These are phyloP conservation scores for Kandelia obovata DNA, from an alignment of 345 rosid genomes.

Conservation along the genomic window DNA sequence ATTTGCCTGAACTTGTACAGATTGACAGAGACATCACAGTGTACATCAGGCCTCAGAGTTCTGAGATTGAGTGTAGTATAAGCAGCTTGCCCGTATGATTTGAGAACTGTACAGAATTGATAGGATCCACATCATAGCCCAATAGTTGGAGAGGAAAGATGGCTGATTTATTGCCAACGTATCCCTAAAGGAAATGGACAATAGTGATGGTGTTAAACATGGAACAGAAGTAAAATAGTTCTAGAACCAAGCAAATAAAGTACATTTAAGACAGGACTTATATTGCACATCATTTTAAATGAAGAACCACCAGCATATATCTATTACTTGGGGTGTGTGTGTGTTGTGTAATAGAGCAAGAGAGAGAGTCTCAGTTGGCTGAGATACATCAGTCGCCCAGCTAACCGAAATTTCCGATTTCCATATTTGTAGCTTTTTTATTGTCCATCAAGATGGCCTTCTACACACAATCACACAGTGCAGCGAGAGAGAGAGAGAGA, in stretches of 20 bases:
- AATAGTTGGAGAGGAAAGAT: constrained; percentile 90
- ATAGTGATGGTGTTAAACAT: constrained; percentile 3
- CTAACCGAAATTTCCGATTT: no score
- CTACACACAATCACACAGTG: no score
- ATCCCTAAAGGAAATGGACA: constrained; percentile 51
- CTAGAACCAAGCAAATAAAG: background rate
- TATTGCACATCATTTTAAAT: background rate
- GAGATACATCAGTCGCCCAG: no score
- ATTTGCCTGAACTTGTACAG: constrained; percentile 32
- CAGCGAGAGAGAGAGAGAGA: no score
- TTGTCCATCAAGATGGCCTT: no score
- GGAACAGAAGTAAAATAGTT: constrained; percentile 1
- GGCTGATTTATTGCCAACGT: constrained; percentile 97
- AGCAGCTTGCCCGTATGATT: constrained; percentile 88
- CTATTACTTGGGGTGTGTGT: no score
- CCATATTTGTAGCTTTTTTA: no score
- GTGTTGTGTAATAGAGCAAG: no score
- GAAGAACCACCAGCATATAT: background rate
- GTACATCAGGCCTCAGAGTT: constrained; percentile 34
- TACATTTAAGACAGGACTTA: no score
- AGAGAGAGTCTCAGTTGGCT: no score
- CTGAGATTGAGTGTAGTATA: constrained; percentile 28
- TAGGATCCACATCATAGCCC: constrained; percentile 96
- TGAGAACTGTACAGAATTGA: constrained; percentile 95
- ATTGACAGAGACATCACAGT: constrained; percentile 31